These are phyloP conservation scores for Backusella morwellensis DNA, from an alignment of 192 early-diverging fungal genomes.

Conservation along the genomic window DNA sequence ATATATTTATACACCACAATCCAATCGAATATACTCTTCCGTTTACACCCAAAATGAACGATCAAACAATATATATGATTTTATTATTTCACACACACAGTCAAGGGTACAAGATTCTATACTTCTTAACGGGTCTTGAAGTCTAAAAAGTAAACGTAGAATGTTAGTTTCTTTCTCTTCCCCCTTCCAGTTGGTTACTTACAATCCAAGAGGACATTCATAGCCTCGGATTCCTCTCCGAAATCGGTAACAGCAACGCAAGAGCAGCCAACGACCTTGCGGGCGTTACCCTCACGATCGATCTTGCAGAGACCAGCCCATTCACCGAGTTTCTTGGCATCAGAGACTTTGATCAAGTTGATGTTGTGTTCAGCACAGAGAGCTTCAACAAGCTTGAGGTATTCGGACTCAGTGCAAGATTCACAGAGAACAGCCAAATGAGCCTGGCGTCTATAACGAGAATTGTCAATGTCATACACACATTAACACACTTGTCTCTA, in stretches of 20 bases:
- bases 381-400: slow-evolving; percentile 95
- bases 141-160: slow-evolving; percentile 16
- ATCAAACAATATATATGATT: not conserved
- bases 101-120: not conserved
- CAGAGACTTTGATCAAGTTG: slow-evolving; percentile 96
- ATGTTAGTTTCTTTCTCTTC: not conserved
- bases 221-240: slow-evolving; percentile 98
- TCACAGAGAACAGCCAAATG: slow-evolving; percentile 96
- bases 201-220: slow-evolving; percentile 89
- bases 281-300: slow-evolving; percentile 97
- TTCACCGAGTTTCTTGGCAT: slow-evolving; percentile 98
- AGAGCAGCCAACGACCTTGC: slow-evolving; percentile 95
- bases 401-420: slow-evolving; percentile 94
- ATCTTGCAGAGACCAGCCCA: slow-evolving; percentile 99
- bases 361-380: slow-evolving; percentile 99
- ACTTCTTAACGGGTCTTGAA: slow-evolving; percentile 37
- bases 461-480: not conserved
- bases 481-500: not conserved
- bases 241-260: slow-evolving; percentile 95
- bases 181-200: not conserved
- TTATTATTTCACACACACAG: slow-evolving; percentile 4
- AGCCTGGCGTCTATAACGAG: slow-evolving; percentile 59
- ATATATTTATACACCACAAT: not conserved
- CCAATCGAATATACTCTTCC: not conserved
- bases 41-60: not conserved